Conservation (phyloP, 495 filamentous ascomycete genomes). For the Podospora pseudoanserina region DNA sequence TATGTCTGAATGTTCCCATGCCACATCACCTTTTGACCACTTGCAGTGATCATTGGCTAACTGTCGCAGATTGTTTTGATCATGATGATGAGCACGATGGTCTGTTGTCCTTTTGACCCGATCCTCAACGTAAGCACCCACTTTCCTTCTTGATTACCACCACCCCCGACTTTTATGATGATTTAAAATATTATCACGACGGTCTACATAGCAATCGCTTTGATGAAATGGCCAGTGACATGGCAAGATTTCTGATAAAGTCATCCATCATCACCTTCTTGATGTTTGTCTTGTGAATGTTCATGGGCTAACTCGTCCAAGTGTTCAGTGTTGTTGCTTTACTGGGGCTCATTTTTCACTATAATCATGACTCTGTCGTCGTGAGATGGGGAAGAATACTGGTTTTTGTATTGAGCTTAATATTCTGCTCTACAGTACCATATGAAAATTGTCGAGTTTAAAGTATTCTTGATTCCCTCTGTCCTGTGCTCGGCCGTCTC, state of each 20-base stretch:
- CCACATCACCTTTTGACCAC: slow-evolving; percentile 15
- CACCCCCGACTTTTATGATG: slow-evolving; percentile 49
- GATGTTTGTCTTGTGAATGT: neutral
- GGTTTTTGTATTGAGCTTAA: too few relatives aligned
- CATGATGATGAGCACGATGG: neutral
- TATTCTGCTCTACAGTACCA: too few relatives aligned
- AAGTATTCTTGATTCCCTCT: neutral
- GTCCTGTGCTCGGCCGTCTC: neutral
- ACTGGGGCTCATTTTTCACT: neutral
- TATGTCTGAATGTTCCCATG: slow-evolving; percentile 40
- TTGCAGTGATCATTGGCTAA: slow-evolving; percentile 18
- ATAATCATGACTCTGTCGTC: neutral
- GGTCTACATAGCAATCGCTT: slow-evolving; percentile 92
- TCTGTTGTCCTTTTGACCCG: neutral
- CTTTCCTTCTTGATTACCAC: slow-evolving; percentile 9
- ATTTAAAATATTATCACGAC: slow-evolving; percentile 81
- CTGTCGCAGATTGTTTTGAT: slow-evolving; percentile 16
- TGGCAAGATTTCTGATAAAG: slow-evolving; percentile 64
- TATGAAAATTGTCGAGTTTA: neutral
- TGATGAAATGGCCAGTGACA: slow-evolving; percentile 95
- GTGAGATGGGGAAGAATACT: neutral
- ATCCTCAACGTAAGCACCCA: slow-evolving; percentile 14
- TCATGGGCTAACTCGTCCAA: slow-evolving; percentile 22
- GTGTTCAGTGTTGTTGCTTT: neutral
- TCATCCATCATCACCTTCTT: slow-evolving; percentile 9